Evolutionary conservation across 1,284 basidiomycete species (phyloP).

Genomic region (Mycena citricolor): DNA sequence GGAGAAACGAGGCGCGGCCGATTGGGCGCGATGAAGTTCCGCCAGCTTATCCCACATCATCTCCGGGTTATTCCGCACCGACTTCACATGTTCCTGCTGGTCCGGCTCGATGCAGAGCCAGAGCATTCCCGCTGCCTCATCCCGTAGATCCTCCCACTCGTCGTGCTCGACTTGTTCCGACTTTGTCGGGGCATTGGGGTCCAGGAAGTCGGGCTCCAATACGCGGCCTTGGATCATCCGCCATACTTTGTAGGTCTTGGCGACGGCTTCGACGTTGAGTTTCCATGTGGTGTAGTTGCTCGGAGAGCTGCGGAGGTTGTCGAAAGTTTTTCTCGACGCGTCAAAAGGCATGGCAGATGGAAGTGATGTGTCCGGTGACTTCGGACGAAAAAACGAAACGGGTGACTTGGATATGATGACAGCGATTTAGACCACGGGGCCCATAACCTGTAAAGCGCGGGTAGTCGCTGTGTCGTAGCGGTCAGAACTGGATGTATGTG

Average conservation of each 20-base stretch:
- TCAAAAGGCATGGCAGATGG: not conserved
- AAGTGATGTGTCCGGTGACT: too few species aligned
- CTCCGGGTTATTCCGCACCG: not conserved
- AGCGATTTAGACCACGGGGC: too few species aligned
- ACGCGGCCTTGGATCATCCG: too few species aligned
- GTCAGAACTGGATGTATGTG: too few species aligned
- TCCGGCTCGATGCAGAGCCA: conserved; percentile 1
- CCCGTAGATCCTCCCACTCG: not conserved
- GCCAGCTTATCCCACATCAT: not conserved
- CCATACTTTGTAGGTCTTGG: too few species aligned
- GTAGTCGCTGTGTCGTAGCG: too few species aligned
- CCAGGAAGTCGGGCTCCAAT: not conserved
- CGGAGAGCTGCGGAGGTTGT: not conserved
- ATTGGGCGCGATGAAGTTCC: not conserved
- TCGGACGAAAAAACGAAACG: too few species aligned
- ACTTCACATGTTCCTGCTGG: not conserved
- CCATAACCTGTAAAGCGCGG: too few species aligned
- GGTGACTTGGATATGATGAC: too few species aligned
- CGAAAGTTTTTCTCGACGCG: conserved; percentile 1
- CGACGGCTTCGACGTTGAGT: too few species aligned
- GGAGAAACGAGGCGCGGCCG: not conserved
- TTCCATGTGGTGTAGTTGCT: conserved; percentile 3
- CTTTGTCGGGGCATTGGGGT: not conserved
- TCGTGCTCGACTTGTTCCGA: not conserved
- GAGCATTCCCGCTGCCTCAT: not conserved